phyloP scores from a whole-genome alignment of 2,329 filamentous ascomycete species.

The Xylaria digitata region DNA sequence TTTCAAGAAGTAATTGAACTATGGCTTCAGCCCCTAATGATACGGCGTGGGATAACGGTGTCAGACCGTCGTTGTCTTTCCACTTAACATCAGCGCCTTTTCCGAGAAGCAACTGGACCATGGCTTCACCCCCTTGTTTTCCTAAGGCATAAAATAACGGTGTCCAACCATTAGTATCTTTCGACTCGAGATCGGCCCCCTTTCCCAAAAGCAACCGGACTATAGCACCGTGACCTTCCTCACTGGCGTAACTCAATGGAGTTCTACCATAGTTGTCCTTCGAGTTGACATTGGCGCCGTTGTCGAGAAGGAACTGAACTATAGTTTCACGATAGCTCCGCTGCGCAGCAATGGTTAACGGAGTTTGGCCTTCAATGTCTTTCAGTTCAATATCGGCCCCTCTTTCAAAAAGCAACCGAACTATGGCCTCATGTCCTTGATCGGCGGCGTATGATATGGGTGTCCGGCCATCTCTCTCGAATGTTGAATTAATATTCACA shows the following conservation, averaged over 20 bases:
- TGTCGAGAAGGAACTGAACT: too few relatives aligned
- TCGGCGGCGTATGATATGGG: too few relatives aligned
- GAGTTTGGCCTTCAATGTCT: too few relatives aligned
- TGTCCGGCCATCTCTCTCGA: too few relatives aligned
- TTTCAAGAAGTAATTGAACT: constrained; percentile 10
- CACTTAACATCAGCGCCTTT: neutral
- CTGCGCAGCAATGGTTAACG: too few relatives aligned
- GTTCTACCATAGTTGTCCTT: neutral
- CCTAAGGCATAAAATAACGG: neutral
- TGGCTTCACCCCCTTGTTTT: neutral
- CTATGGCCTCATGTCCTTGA: too few relatives aligned
- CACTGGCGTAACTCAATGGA: neutral
- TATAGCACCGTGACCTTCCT: neutral
- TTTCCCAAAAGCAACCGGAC: neutral
- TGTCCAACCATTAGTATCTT: neutral
- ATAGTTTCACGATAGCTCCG: too few relatives aligned
- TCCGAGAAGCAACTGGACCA: neutral
- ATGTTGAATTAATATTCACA: too few relatives aligned
- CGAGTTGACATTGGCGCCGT: neutral
- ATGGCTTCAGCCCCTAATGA: neutral
- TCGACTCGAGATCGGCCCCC: neutral
- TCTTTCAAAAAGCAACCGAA: too few relatives aligned
- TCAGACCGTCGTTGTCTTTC: neutral
- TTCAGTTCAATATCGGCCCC: too few relatives aligned
- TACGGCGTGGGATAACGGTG: neutral